These are phyloP conservation scores for Candida manassasensis DNA, from an alignment of 805 yeast species.

Conservation along the genomic window DNA sequence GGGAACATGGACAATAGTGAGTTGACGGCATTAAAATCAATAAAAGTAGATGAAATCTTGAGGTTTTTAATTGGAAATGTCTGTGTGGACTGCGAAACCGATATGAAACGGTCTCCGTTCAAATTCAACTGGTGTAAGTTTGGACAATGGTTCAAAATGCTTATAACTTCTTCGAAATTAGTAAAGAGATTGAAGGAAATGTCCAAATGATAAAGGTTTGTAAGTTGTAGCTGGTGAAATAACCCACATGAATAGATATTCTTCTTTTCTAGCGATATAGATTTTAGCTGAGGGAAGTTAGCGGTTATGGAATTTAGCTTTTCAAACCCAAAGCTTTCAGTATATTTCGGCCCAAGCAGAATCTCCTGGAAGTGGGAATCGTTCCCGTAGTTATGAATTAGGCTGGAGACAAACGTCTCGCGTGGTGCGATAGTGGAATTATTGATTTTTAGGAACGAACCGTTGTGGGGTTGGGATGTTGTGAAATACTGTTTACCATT, in stretches of 20 bases:
- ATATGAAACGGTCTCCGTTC: conserved; percentile 48
- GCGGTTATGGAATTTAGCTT: conserved; percentile 45
- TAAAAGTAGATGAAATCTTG: conserved; percentile 24
- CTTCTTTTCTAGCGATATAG: conserved; percentile 47
- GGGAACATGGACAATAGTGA: conserved; percentile 32
- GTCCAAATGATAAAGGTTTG: conserved; percentile 41
- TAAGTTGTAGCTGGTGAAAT: conserved; percentile 41
- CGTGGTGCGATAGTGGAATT: conserved; percentile 28
- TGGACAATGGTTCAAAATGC: conserved; percentile 33
- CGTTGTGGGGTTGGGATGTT: conserved; percentile 37
- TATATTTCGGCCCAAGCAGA: conserved; percentile 51
- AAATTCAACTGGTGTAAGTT: conserved; percentile 40
- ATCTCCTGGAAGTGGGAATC: conserved; percentile 26
- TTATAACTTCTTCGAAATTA: conserved; percentile 34
- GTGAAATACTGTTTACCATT: conserved; percentile 54
- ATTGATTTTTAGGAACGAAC: conserved; percentile 56
- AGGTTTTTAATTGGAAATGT: conserved; percentile 12
- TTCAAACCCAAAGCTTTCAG: conserved; percentile 65
- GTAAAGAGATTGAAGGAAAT: conserved; percentile 55
- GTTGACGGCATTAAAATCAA: conserved; percentile 14
- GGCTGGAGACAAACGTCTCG: conserved; percentile 41
- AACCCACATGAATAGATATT: conserved; percentile 25
- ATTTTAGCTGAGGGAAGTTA: conserved; percentile 40
- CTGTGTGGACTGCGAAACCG: background rate
- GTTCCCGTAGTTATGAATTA: conserved; percentile 27